These are phyloP conservation scores for Globisporangium spiculum DNA, from an alignment of 352 stramenopile genomes.

Conservation along the genomic window DNA sequence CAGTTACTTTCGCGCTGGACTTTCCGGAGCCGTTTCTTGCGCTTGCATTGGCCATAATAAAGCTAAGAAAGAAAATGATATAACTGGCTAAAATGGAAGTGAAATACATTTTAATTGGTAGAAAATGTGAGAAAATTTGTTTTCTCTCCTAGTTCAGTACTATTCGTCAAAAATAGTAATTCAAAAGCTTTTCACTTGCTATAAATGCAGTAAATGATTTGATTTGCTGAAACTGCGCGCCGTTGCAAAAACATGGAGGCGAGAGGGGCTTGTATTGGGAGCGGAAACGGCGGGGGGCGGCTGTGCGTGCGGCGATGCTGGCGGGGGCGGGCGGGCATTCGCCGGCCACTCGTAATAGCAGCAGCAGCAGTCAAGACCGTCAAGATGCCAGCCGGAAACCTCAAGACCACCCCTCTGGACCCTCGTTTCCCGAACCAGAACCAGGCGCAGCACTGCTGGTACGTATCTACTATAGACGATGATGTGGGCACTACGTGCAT, in stretches of 20 bases:
- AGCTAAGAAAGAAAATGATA: not conserved
- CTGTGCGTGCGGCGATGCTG: not conserved
- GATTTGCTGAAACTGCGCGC: constrained; percentile 27
- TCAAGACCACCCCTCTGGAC: constrained; percentile 86
- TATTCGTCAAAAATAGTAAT: constrained; percentile 12
- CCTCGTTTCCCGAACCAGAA: constrained; percentile 87
- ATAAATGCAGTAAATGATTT: constrained; percentile 4
- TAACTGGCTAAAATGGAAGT: not conserved
- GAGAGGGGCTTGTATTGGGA: constrained; percentile 10
- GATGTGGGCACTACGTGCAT: not conserved
- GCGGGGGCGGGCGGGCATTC: constrained; percentile 15
- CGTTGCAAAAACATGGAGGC: constrained; percentile 41
- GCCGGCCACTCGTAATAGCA: constrained; percentile 15
- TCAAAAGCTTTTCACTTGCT: constrained; percentile 16
- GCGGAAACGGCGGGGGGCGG: not conserved
- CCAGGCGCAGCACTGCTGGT: constrained; percentile 87
- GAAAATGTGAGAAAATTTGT: not conserved
- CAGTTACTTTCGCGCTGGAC: constrained; percentile 12
- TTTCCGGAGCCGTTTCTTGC: constrained; percentile 4
- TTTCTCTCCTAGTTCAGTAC: not conserved
- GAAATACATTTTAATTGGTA: not conserved
- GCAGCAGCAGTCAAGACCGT: constrained; percentile 3
- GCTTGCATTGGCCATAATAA: not conserved
- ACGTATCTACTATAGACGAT: not conserved
- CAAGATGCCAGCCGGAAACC: constrained; percentile 52